Evolutionary conservation across 345 rosid species (phyloP).

Genomic region (Brassica juncea): DNA sequence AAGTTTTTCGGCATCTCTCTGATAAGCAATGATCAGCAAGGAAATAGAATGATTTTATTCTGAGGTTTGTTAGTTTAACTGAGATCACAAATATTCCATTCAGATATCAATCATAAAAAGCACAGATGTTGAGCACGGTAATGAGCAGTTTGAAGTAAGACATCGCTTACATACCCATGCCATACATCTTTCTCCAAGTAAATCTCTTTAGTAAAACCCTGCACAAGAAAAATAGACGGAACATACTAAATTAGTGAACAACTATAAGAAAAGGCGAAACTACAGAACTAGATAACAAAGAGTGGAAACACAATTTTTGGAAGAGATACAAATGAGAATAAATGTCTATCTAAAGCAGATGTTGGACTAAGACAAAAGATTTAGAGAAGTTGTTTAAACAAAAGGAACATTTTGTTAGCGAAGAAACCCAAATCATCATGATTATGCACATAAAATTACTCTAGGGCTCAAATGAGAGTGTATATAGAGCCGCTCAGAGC

Average conservation of each 20-base stretch:
- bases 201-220: constrained; percentile 99
- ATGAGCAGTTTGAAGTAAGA: constrained; percentile 9
- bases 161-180: constrained; percentile 76
- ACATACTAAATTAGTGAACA: constrained; percentile 11
- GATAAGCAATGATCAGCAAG: constrained; percentile 14
- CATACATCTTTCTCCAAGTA: constrained; percentile 95
- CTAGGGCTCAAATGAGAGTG: too few relatives aligned
- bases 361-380: neutral
- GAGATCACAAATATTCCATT: neutral
- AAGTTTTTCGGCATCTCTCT: constrained; percentile 7
- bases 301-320: neutral
- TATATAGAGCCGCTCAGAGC: neutral
- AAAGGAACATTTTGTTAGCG: neutral
- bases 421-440: neutral
- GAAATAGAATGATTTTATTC: neutral
- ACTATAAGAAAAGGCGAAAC: neutral
- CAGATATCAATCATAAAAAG: constrained; percentile 16
- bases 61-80: constrained; percentile 9
- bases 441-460: too few relatives aligned
- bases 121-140: neutral
- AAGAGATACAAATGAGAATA: constrained; percentile 4
- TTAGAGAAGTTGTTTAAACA: neutral
- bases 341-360: neutral
- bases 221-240: constrained; percentile 30
- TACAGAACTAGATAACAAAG: neutral